Conservation (phyloP, 2,329 filamentous ascomycete species). For the Thelonectria rubi region DNA sequence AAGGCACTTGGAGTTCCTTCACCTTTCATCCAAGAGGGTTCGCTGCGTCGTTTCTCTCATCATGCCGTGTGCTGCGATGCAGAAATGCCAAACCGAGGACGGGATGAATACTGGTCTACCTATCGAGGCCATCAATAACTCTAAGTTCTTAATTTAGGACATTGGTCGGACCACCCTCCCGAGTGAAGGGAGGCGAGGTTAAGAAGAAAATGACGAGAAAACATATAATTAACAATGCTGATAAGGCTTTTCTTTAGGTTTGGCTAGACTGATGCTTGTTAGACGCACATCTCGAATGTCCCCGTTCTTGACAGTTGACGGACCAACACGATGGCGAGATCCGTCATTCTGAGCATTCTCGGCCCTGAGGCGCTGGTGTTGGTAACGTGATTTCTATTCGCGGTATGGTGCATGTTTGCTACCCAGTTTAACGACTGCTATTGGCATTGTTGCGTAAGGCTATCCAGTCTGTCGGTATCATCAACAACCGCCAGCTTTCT, state of each 20-base stretch:
- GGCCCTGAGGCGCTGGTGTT: conserved; percentile 4
- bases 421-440: neutral
- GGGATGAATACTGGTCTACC: neutral
- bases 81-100: neutral
- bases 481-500: conserved; percentile 4
- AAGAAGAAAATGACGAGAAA: neutral
- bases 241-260: conserved; percentile 2
- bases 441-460: neutral
- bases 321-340: conserved; percentile 3
- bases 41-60: neutral
- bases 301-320: conserved; percentile 5
- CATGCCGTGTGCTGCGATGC: neutral
- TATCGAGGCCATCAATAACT: too few species aligned
- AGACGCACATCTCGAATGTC: conserved; percentile 15
- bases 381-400: neutral
- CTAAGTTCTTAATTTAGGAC: neutral
- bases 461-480: conserved; percentile 21
- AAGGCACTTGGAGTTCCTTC: neutral
- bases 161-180: neutral
- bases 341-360: neutral
- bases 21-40: neutral
- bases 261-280: conserved; percentile 11
- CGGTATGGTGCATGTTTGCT: too few species aligned
- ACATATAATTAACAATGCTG: conserved; percentile 16
- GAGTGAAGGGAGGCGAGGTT: neutral